Percentiles rank a stretch among this genome's conserved stretches.
phyloP scores from a whole-genome alignment of 2,329 filamentous ascomycete genomes.

The Peltaster fructicola region DNA sequence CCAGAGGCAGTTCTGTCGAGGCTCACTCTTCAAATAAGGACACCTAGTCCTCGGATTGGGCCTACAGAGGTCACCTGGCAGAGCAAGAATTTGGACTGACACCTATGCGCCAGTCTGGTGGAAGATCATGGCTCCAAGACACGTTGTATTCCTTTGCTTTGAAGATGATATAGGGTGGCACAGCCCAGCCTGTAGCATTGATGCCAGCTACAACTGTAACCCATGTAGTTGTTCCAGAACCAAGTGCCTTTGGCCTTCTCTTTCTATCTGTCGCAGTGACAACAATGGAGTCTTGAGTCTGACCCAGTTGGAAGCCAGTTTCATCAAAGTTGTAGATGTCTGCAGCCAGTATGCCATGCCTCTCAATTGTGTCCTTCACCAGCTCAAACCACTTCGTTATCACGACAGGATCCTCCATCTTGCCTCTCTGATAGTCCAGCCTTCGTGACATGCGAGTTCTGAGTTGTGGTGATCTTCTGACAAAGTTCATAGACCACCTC shows the following conservation, averaged over 20 bases:
- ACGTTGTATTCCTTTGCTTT: too few species aligned
- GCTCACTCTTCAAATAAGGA: too few species aligned
- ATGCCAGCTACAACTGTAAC: constrained; percentile 11
- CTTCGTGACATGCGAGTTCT: neutral
- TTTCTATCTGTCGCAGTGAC: constrained; percentile 7
- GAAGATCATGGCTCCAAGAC: too few species aligned
- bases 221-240: constrained; percentile 14
- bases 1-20: too few species aligned
- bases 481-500: constrained; percentile 1
- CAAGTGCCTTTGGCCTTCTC: constrained; percentile 4
- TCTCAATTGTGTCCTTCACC: constrained; percentile 2
- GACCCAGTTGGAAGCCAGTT: constrained; percentile 11
- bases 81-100: too few species aligned
- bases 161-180: constrained; percentile 14
- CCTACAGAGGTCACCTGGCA: too few species aligned
- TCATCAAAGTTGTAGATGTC: constrained; percentile 11
- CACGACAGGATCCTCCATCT: constrained; percentile 2
- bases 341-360: constrained; percentile 5
- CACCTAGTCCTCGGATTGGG: too few species aligned
- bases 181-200: constrained; percentile 9
- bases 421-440: constrained; percentile 1
- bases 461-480: neutral
- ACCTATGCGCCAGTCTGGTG: too few species aligned
- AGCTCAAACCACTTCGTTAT: constrained; percentile 4
- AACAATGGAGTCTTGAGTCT: constrained; percentile 8